Evolutionary conservation across 2,329 filamentous ascomycete genomes (phyloP), one percentile per base, ranked within the genome.

Genomic region (Phialophora expanda): DNA sequence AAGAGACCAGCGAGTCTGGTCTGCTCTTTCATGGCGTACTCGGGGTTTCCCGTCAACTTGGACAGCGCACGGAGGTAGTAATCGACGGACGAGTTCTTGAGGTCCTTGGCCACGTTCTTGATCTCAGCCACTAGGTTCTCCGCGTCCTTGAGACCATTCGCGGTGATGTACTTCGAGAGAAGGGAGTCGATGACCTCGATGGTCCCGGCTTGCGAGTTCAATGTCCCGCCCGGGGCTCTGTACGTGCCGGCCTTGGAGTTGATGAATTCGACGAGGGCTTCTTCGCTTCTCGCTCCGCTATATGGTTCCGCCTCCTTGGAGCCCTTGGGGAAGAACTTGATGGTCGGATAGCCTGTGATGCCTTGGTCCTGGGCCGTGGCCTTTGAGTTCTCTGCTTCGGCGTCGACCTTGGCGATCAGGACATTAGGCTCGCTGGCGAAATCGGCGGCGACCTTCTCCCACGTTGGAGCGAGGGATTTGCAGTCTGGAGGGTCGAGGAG

Each of bases 271-370:
- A 98, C 78, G 50, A 99, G 83, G 70, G 88, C 90, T 55, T 86
- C 83, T 83, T 97, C 92, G 57, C 83, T 83, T 71, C 95, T 93
- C 68, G 86, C 91, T 67, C 90, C 89, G 61, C 84, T 81, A 85
- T 97, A 99, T 54, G 83, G 76, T 73, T 89, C 85, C 54, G 88
- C 79, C 75, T 90, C 87, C 70, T 86, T 90, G 76, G 88, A 91
- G 73, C 93, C 93, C 78, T 90, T 90, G 72, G 92, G 87, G 86
- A 97, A 99, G 87, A 90, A 99, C 83, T 97, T 97, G 84, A 99
- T 97, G 69, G 95, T 99, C 57, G 95, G 95, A 85, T 96, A 99
- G 41, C 90, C 92, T 62, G 85, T 86, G 72, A 99, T 87, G 67
- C 89, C 92, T 76, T 95, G 89, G 59, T 89, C 87, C 76, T 87